These are phyloP conservation scores for Cyclostephanos tholiformis DNA, from an alignment of 108 stramenopile species.

Conservation along the genomic window DNA sequence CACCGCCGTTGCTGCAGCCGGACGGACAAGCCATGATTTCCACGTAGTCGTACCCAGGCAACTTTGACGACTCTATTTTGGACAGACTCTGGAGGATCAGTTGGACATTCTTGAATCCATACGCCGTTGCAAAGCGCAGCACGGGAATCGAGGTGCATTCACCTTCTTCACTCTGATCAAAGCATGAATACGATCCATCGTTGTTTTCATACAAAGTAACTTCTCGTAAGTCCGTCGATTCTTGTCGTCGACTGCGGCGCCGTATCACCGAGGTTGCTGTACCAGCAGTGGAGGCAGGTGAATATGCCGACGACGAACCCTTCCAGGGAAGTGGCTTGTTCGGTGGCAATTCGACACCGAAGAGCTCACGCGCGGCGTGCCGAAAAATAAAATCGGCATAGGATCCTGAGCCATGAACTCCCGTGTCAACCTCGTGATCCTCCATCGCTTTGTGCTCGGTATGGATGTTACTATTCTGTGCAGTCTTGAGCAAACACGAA, in stretches of 20 bases:
- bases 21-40: constrained; percentile 99
- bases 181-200: constrained; percentile 59
- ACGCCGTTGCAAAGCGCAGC: constrained; percentile 91
- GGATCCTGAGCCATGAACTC: constrained; percentile 68
- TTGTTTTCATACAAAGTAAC: constrained; percentile 58
- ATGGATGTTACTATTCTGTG: background rate
- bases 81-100: constrained; percentile 66
- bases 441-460: constrained; percentile 1
- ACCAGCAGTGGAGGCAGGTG: constrained; percentile 13
- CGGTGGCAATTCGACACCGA: constrained; percentile 45
- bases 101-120: constrained; percentile 98
- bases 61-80: constrained; percentile 5
- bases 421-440: constrained; percentile 16
- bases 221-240: constrained; percentile 62
- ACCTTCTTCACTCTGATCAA: constrained; percentile 1
- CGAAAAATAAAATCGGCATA: constrained; percentile 84
- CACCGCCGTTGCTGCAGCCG: constrained; percentile 98
- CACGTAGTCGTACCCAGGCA: constrained; percentile 72
- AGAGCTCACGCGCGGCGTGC: constrained; percentile 66
- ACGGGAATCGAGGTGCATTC: constrained; percentile 36
- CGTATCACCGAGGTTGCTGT: constrained; percentile 23
- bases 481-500: constrained; percentile 4
- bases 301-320: constrained; percentile 17
- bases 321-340: constrained; percentile 59
- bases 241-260: constrained; percentile 48